Conservation (phyloP, 306 rosid species). For the Vicia sativa region DNA sequence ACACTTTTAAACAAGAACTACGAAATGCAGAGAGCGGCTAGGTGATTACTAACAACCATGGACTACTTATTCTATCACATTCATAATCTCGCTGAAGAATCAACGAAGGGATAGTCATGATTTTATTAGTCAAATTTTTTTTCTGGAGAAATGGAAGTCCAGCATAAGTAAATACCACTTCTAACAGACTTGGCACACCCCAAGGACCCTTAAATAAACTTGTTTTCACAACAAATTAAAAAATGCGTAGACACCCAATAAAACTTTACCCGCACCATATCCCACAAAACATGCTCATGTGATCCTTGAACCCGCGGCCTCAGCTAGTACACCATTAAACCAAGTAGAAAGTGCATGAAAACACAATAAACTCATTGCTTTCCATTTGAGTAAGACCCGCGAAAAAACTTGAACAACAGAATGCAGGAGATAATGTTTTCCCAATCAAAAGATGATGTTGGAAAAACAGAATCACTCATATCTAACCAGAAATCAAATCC, state of each 20-base stretch:
- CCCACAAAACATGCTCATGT: no score
- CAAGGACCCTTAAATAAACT: no score
- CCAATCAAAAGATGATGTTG: no score
- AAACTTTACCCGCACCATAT: not conserved
- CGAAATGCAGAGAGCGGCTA: not conserved
- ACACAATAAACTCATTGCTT: no score
- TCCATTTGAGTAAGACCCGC: no score
- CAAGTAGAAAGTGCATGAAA: slow-evolving; percentile 3
- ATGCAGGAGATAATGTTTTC: no score
- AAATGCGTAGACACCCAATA: not conserved
- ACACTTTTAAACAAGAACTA: not conserved
- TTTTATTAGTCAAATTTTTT: not conserved
- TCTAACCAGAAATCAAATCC: slow-evolving; percentile 5
- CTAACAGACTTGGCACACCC: no score
- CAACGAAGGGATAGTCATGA: not conserved
- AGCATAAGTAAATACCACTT: slow-evolving; percentile 10
- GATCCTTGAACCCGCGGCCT: no score
- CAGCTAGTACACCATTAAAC: slow-evolving; percentile 14
- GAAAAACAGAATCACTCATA: not conserved
- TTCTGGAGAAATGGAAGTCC: not conserved
- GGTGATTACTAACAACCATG: slow-evolving; percentile 3
- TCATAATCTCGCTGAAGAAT: slow-evolving; percentile 19
- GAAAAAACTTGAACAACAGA: no score
- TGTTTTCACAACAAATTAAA: not conserved
- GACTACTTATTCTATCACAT: slow-evolving; percentile 2